A percentile compares a stretch with the other conserved stretches of the same genome.
Conservation (phyloP, 2,329 filamentous ascomycete species). For the Monilinia fructigena region DNA sequence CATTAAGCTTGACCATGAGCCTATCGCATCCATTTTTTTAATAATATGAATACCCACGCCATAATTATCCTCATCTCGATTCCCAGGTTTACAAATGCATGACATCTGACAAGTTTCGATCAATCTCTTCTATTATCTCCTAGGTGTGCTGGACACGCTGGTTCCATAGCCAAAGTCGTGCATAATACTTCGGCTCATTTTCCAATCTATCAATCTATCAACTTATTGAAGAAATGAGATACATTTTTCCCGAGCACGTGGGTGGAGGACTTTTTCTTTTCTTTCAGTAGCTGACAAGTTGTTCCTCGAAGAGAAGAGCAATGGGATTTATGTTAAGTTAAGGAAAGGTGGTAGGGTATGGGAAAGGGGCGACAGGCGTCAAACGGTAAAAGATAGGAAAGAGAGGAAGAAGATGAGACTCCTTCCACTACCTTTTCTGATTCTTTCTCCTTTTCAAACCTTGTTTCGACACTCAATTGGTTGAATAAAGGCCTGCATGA, state of each 20-base stretch:
- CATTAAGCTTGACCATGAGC: constrained; percentile 28
- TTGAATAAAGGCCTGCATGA: constrained; percentile 25
- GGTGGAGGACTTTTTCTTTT: constrained; percentile 20
- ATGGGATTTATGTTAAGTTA: constrained; percentile 7
- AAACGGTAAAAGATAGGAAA: constrained; percentile 5
- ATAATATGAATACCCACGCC: constrained; percentile 22
- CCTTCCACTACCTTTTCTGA: constrained; percentile 13
- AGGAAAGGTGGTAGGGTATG: constrained; percentile 7
- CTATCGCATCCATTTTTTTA: constrained; percentile 15
- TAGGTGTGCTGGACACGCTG: constrained; percentile 24
- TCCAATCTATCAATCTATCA: constrained; percentile 18
- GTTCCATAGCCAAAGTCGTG: constrained; percentile 23
- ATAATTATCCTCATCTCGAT: constrained; percentile 22
- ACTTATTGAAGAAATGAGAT: constrained; percentile 18
- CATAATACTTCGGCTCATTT: constrained; percentile 21
- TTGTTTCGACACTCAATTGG: constrained; percentile 24
- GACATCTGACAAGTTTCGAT: constrained; percentile 19
- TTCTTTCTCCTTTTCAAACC: constrained; percentile 14
- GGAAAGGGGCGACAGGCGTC: constrained; percentile 15
- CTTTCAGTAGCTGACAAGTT: constrained; percentile 7
- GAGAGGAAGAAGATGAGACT: constrained; percentile 3
- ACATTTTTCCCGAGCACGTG: constrained; percentile 13
- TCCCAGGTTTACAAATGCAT: constrained; percentile 21
- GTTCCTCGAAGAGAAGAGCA: constrained; percentile 18
- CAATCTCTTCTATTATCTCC: constrained; percentile 22